These are phyloP conservation scores for Papiliotrema laurentii DNA, from an alignment of 1,284 basidiomycete genomes.

Conservation along the genomic window DNA sequence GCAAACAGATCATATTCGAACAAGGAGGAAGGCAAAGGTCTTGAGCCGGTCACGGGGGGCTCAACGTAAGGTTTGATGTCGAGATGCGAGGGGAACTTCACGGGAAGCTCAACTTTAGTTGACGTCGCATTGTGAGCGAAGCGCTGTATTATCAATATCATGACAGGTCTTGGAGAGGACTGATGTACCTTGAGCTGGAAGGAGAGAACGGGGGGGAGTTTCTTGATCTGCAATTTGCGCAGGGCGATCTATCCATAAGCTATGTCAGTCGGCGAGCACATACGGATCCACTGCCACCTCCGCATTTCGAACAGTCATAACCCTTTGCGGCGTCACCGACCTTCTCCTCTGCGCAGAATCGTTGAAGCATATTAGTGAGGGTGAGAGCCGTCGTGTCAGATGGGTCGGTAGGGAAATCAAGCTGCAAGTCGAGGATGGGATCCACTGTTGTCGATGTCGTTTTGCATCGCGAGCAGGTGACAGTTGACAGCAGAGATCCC, in stretches of 20 bases:
- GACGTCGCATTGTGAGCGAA: slow-evolving; percentile 82
- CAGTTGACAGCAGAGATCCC: slow-evolving; percentile 81
- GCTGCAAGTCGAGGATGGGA: slow-evolving; percentile 84
- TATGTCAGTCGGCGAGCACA: slow-evolving; percentile 7
- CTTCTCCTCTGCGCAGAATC: slow-evolving; percentile 39
- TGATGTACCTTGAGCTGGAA: slow-evolving; percentile 85
- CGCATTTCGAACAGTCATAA: slow-evolving; percentile 44
- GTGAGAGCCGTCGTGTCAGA: slow-evolving; percentile 13
- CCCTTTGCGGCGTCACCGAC: slow-evolving; percentile 40
- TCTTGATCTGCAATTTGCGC: slow-evolving; percentile 77
- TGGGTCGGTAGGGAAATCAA: slow-evolving; percentile 58
- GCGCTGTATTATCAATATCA: slow-evolving; percentile 55
- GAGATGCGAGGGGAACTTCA: slow-evolving; percentile 75
- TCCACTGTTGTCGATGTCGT: slow-evolving; percentile 75
- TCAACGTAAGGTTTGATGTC: slow-evolving; percentile 83
- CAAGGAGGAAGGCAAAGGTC: slow-evolving; percentile 56
- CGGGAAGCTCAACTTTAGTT: slow-evolving; percentile 77
- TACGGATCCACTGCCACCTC: slow-evolving; percentile 34
- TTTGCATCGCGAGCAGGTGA: slow-evolving; percentile 72
- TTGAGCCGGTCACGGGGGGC: neutral
- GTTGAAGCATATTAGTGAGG: slow-evolving; percentile 29
- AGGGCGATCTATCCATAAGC: slow-evolving; percentile 58
- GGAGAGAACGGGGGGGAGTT: slow-evolving; percentile 83
- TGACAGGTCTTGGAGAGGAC: neutral
- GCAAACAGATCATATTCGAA: slow-evolving; percentile 92